Evolutionary conservation across 805 yeast genomes (phyloP).

Genomic region (Cyberlindnera euphorbiiphila): DNA sequence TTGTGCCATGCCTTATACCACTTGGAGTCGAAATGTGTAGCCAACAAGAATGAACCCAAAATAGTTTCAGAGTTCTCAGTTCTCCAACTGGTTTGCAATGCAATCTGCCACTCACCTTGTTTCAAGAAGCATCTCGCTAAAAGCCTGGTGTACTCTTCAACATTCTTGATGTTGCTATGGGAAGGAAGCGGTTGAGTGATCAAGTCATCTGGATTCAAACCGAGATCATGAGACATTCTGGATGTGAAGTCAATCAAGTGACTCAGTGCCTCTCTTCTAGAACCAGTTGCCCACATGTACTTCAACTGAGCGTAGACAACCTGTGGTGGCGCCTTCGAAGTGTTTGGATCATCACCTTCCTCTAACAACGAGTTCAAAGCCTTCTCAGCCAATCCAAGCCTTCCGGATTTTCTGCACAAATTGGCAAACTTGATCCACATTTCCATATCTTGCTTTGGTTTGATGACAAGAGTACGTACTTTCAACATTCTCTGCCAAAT

Average conservation of each 20-base stretch:
- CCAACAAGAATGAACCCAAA: slow-evolving; percentile 85
- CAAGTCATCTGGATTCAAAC: slow-evolving; percentile 81
- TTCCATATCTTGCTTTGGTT: slow-evolving; percentile 94
- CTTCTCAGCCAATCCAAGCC: slow-evolving; percentile 89
- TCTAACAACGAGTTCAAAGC: slow-evolving; percentile 77
- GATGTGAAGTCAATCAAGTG: slow-evolving; percentile 89
- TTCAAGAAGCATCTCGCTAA: slow-evolving; percentile 92
- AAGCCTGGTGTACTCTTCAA: slow-evolving; percentile 76
- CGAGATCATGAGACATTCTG: slow-evolving; percentile 82
- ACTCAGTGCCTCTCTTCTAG: slow-evolving; percentile 77
- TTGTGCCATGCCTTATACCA: slow-evolving; percentile 99
- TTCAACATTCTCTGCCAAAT: slow-evolving; percentile 97
- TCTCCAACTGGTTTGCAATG: slow-evolving; percentile 76
- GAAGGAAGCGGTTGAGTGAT: slow-evolving; percentile 83
- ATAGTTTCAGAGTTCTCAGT: slow-evolving; percentile 75
- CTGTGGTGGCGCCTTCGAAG: slow-evolving; percentile 89
- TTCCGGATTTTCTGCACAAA: slow-evolving; percentile 88
- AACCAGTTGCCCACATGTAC: slow-evolving; percentile 95
- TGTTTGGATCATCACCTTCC: slow-evolving; percentile 52
- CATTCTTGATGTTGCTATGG: slow-evolving; percentile 53
- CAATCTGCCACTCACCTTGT: slow-evolving; percentile 98
- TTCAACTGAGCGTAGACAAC: slow-evolving; percentile 96
- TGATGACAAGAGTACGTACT: slow-evolving; percentile 87
- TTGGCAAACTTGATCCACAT: slow-evolving; percentile 99
- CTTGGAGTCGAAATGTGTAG: slow-evolving; percentile 86